phyloP scores from a whole-genome alignment of 805 yeast genomes.

The Komagataella populi region DNA sequence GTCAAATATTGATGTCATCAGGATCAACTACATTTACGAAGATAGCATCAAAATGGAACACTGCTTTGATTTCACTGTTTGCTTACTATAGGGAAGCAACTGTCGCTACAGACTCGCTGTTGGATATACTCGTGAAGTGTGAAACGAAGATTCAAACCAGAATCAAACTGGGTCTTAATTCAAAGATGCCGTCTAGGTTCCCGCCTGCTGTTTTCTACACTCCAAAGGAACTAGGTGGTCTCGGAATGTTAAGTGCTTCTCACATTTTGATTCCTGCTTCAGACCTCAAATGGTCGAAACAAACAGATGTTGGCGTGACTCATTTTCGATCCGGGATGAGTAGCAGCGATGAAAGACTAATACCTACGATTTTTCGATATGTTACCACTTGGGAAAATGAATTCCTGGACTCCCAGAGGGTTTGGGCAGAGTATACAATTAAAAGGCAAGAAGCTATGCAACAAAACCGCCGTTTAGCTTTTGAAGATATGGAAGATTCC shows the following conservation, averaged over 20 bases:
- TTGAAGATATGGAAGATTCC: constrained; percentile 85
- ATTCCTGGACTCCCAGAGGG: constrained; percentile 84
- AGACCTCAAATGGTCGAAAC: constrained; percentile 82
- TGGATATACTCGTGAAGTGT: constrained; percentile 76
- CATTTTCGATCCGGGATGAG: constrained; percentile 93
- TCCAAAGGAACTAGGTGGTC: constrained; percentile 93
- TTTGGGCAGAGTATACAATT: constrained; percentile 94
- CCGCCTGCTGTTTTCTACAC: constrained; percentile 99
- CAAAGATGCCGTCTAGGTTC: constrained; percentile 96
- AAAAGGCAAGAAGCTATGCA: constrained; percentile 79
- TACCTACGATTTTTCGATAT: constrained; percentile 90
- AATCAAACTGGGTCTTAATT: constrained; percentile 87
- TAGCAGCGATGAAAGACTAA: constrained; percentile 62
- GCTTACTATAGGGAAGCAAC: constrained; percentile 92
- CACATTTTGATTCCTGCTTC: constrained; percentile 91
- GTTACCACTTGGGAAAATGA: constrained; percentile 96
- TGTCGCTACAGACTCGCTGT: constrained; percentile 61
- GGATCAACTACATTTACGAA: constrained; percentile 94
- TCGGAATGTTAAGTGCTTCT: constrained; percentile 96
- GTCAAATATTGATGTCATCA: constrained; percentile 87
- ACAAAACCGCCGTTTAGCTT: constrained; percentile 73
- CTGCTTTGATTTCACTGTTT: constrained; percentile 74
- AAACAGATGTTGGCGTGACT: constrained; percentile 88
- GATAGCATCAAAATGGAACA: constrained; percentile 92
- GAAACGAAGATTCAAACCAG: constrained; percentile 91